These are phyloP conservation scores for Microthyrium microscopicum DNA, from an alignment of 2,329 filamentous ascomycete species.

Conservation along the genomic window DNA sequence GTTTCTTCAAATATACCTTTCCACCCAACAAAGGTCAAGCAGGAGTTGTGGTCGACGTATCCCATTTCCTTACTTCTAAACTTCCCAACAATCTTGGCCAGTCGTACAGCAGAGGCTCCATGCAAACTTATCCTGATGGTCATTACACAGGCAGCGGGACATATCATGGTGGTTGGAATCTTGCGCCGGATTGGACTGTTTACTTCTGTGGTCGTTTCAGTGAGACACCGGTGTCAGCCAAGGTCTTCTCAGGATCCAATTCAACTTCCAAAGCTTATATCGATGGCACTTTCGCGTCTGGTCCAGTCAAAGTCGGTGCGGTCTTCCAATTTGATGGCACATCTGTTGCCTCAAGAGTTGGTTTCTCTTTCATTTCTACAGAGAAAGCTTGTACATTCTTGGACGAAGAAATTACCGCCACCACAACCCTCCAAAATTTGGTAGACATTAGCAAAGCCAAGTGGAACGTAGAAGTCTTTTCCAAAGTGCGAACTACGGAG, in stretches of 20 bases:
- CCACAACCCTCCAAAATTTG: slow-evolving; percentile 27
- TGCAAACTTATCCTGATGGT: slow-evolving; percentile 33
- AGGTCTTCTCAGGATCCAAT: slow-evolving; percentile 17
- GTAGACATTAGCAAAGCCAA: slow-evolving; percentile 30
- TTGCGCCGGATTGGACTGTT: slow-evolving; percentile 44
- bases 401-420: slow-evolving; percentile 36
- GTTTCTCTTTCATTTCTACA: slow-evolving; percentile 50
- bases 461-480: slow-evolving; percentile 47
- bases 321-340: slow-evolving; percentile 37
- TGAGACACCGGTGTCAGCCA: slow-evolving; percentile 14
- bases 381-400: slow-evolving; percentile 43
- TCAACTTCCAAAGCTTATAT: slow-evolving; percentile 12
- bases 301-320: slow-evolving; percentile 19
- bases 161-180: slow-evolving; percentile 53
- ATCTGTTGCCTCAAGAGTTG: slow-evolving; percentile 40
- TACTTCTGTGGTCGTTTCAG: slow-evolving; percentile 49
- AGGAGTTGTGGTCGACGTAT: slow-evolving; percentile 46
- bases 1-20: slow-evolving; percentile 43
- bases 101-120: slow-evolving; percentile 42
- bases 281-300: slow-evolving; percentile 15
- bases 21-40: slow-evolving; percentile 20
- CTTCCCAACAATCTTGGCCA: slow-evolving; percentile 45
- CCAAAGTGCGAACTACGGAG: slow-evolving; percentile 45
- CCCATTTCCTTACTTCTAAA: slow-evolving; percentile 44
- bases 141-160: slow-evolving; percentile 44